Base-by-base conservation (phyloP, 129 eudicot genomes). In the Chrysanthemum lavandulifolium region DNA sequence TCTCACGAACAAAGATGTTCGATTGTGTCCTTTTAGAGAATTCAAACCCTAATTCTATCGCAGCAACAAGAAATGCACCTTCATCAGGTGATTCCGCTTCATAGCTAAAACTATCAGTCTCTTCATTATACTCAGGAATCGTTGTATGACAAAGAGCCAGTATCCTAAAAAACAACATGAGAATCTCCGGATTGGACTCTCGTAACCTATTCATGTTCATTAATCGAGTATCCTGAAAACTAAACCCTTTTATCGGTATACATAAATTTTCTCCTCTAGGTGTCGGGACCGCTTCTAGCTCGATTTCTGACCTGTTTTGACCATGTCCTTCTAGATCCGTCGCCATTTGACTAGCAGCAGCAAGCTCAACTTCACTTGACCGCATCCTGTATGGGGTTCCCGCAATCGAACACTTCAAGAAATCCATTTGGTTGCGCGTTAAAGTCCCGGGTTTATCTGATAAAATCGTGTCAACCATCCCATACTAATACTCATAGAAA, bases 11-110 rank as follows among this genome's bases (percentile, higher is more conserved):
- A 60, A 84, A 80, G 75, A 95, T 82, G 77, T 94, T 88, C 16
- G 99, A 88, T 73, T 90, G 99, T 45, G 96, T 88, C 75, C 99
- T 84, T 70, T 73, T 83, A 68, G 86, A 88, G 76, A 86, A 90
- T 81, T 86, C 97, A 72, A 95, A 95, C 52, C 99, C 97, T 55
- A 95, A 88, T 73, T 95, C 99, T 82, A 96, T 84, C 13, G 99
- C 99, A 14, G 99, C 99, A 64, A 91, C 99, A 73, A 95, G 96
- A 82, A 95, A 95, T 7, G 99, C 93, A 31, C 91, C 93, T 82
- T 95, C 99, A 83, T 95, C 99, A 5, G 99, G 99, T 6, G 99
- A 95, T 66, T 95, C 99, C 23, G 96, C 97, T 81, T 95, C 99
- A 80, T 88, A 95, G 49, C 84, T 88, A 71, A 73, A 83, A 19